Conservation (phyloP, 2,329 filamentous ascomycete species). For the Aspergillus fischeri region DNA sequence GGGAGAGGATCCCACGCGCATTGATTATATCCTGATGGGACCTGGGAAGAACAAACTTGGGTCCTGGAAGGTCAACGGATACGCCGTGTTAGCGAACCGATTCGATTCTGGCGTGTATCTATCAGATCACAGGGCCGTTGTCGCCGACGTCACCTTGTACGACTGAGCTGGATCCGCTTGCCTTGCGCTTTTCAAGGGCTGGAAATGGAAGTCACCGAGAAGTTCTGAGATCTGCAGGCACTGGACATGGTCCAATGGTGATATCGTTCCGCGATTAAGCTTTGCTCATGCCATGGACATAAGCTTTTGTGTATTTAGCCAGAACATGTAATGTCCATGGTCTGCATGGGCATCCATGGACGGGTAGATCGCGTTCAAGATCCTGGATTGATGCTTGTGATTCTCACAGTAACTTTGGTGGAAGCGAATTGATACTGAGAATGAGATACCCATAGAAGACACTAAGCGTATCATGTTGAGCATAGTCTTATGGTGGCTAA, state of each 20-base stretch:
- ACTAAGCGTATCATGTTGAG: background rate
- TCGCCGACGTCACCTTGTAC: constrained; percentile 44
- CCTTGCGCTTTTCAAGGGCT: background rate
- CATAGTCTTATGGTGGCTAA: background rate
- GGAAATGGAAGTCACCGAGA: background rate
- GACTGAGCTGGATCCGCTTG: background rate
- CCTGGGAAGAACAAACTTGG: constrained; percentile 12
- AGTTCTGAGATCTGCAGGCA: background rate
- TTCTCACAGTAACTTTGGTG: background rate
- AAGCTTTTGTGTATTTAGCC: too few species aligned
- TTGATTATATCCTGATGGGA: constrained; percentile 52
- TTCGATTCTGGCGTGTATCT: constrained; percentile 54
- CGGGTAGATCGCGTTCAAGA: background rate
- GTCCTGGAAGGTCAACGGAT: constrained; percentile 44
- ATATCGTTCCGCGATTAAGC: background rate
- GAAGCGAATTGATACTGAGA: background rate
- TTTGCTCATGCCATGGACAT: background rate
- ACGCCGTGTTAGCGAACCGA: constrained; percentile 50
- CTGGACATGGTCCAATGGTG: background rate
- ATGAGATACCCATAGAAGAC: background rate
- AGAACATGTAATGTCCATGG: background rate
- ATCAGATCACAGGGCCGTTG: constrained; percentile 56
- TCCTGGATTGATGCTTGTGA: background rate
- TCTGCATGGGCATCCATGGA: background rate
- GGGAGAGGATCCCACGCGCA: constrained; percentile 36